Base-by-base conservation (phyloP, 495 filamentous ascomycete genomes). In the Lophiotrema nucula region DNA sequence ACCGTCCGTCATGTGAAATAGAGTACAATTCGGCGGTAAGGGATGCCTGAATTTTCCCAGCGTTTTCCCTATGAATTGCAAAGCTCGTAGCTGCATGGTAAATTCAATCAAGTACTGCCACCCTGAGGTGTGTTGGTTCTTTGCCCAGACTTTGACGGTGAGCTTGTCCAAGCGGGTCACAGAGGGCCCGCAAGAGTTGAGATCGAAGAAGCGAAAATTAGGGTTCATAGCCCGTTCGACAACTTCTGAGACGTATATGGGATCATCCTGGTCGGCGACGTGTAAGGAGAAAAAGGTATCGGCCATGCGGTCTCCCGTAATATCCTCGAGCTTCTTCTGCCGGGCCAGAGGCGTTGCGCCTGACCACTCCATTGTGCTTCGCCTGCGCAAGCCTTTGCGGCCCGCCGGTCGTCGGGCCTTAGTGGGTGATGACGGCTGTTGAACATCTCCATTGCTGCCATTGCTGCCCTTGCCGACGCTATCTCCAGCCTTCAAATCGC, bases 221-320 rank as follows among this genome's bases (percentile, higher is more conserved):
- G 92, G 92, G 72, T 97, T 97, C 79, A 89, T 92, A 15, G 88
- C 81, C 68, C 83, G 83, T 57, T 88, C 80, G 15, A 84, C 77
- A 37, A 88, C 75, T 74, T 98, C 93, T 72, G 90, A 96, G 68
- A 96, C 83, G 69, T 97, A 98, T 21, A 97, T 72, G 0, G 93
- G 92, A 18, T 88, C 85, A 37, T 71, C 60, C 10, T 68, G 48
- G 18, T 49, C 67, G 37, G 62, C 60, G 35, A 69, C 58, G 72
- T 96, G 92, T 22, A 98, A 71, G 0, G 89, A 87, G 69, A 96
- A 95, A 80, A 95, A 97, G 10, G 84, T 82, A 71, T 96, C 88
- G n/a, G 84, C 88, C 76, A 95, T 85, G 49, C 83, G 81, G 59
- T 75, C 82, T 26, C 81, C 81, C 19, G 84, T 82, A 1, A 86